phyloP scores from a whole-genome alignment of 1,284 basidiomycete genomes.

The Rhodotorula sp. region DNA sequence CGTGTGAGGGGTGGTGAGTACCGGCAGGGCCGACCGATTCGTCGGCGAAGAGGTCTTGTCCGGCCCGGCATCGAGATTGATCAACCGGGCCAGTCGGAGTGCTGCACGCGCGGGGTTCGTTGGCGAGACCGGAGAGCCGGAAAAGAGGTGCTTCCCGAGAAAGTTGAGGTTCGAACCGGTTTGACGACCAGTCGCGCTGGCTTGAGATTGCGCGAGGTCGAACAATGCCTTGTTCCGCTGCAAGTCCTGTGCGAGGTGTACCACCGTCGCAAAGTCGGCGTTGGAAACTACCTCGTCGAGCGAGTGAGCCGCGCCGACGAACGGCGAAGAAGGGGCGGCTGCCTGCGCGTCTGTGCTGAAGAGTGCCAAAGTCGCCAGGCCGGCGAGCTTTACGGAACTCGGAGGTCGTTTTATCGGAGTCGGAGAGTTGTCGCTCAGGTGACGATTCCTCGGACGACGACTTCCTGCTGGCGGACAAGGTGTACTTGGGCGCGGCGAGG shows the following conservation, averaged over 20 bases:
- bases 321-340: not conserved
- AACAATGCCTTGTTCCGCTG: not conserved
- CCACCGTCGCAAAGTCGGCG: not conserved
- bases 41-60: not conserved
- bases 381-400: not conserved
- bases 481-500: not conserved
- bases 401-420: not conserved
- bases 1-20: constrained; percentile 20
- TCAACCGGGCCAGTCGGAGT: constrained; percentile 8
- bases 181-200: not conserved
- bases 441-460: not conserved
- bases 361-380: not conserved
- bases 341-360: not conserved
- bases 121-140: not conserved
- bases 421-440: no score
- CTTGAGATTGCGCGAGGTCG: not conserved
- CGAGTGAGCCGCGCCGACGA: not conserved
- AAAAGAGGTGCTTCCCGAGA: constrained; percentile 9
- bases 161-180: constrained; percentile 14
- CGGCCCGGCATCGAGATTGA: constrained; percentile 1
- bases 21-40: not conserved
- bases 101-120: not conserved
- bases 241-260: not conserved
- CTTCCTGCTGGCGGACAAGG: not conserved
- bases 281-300: not conserved